Percentiles rank a stretch among this genome's conserved stretches.
Evolutionary conservation across 2,329 filamentous ascomycete genomes (phyloP).

Genomic region (Diatrype stigma): DNA sequence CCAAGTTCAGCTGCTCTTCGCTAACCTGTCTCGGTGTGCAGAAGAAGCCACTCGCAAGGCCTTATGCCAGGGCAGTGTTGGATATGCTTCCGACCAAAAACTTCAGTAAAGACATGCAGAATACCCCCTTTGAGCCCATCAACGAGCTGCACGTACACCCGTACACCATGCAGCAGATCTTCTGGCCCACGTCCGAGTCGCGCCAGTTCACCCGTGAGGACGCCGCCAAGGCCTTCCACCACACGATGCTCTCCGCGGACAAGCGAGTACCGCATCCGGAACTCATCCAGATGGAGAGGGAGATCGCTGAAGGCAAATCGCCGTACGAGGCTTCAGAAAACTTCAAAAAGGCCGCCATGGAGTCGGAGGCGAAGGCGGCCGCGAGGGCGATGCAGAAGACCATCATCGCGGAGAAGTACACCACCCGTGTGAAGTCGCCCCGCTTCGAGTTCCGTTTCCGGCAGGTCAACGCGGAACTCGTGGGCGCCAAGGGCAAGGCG

Average conservation of each 20-base stretch:
- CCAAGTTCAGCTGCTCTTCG: constrained; percentile 8
- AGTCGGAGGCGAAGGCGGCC: constrained; percentile 41
- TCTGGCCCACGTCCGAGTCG: constrained; percentile 60
- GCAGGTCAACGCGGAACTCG: constrained; percentile 53
- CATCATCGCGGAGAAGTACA: constrained; percentile 31
- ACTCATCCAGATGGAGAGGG: constrained; percentile 52
- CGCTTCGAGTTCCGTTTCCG: constrained; percentile 62
- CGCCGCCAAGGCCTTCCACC: constrained; percentile 61
- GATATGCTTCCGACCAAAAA: constrained; percentile 74
- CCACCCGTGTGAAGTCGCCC: constrained; percentile 42
- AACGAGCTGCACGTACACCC: constrained; percentile 63
- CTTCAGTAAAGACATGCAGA: constrained; percentile 48
- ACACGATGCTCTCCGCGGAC: constrained; percentile 57
- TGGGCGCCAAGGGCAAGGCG: constrained; percentile 50
- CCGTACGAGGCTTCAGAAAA: constrained; percentile 32
- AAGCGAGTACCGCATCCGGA: constrained; percentile 59
- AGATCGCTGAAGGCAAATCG: constrained; percentile 35
- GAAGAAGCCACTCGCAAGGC: constrained; percentile 71
- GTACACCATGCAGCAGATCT: constrained; percentile 60
- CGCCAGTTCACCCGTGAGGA: constrained; percentile 60
- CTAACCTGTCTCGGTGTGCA: constrained; percentile 35
- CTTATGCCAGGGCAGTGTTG: constrained; percentile 73
- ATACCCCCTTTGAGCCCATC: constrained; percentile 51
- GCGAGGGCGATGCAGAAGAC: constrained; percentile 31
- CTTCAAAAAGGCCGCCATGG: constrained; percentile 35